Evolutionary conservation across 257 asterid species (phyloP).

Genomic region (Ligustrum vulgare): DNA sequence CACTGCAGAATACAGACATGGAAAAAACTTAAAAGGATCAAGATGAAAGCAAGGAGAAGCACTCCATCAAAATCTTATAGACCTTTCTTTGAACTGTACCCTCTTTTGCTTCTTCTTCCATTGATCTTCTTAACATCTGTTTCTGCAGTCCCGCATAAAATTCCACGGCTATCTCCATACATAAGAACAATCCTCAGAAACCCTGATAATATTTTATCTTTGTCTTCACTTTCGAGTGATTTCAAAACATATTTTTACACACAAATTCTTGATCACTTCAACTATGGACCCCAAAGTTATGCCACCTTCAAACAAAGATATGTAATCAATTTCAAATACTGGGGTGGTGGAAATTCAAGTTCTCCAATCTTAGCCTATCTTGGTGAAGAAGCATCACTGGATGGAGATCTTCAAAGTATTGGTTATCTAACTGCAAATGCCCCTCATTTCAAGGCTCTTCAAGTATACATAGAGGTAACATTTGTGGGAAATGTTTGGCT

Average conservation of each 20-base stretch:
- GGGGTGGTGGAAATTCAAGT: slow-evolving; percentile 54
- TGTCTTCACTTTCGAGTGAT: slow-evolving; percentile 18
- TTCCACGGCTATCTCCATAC: slow-evolving; percentile 32
- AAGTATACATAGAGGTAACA: slow-evolving; percentile 67
- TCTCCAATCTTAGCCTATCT: slow-evolving; percentile 67
- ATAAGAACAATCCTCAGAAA: background rate
- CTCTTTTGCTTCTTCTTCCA: slow-evolving; percentile 16
- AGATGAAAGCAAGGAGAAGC: background rate
- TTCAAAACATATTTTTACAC: slow-evolving; percentile 43
- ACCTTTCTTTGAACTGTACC: slow-evolving; percentile 7
- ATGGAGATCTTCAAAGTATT: slow-evolving; percentile 19
- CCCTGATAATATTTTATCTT: background rate
- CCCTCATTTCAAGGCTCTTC: slow-evolving; percentile 60
- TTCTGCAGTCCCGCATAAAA: slow-evolving; percentile 19
- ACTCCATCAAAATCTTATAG: background rate
- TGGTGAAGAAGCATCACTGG: slow-evolving; percentile 66
- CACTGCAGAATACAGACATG: background rate
- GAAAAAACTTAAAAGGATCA: background rate
- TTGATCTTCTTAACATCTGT: slow-evolving; percentile 11
- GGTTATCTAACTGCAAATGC: slow-evolving; percentile 65
- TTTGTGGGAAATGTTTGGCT: background rate
- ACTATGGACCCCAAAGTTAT: slow-evolving; percentile 59
- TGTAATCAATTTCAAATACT: slow-evolving; percentile 37
- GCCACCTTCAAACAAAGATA: slow-evolving; percentile 58
- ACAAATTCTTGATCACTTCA: slow-evolving; percentile 83